These are phyloP conservation scores for Chalciporus piperatus DNA, from an alignment of 768 basidiomycete genomes.

Conservation along the genomic window DNA sequence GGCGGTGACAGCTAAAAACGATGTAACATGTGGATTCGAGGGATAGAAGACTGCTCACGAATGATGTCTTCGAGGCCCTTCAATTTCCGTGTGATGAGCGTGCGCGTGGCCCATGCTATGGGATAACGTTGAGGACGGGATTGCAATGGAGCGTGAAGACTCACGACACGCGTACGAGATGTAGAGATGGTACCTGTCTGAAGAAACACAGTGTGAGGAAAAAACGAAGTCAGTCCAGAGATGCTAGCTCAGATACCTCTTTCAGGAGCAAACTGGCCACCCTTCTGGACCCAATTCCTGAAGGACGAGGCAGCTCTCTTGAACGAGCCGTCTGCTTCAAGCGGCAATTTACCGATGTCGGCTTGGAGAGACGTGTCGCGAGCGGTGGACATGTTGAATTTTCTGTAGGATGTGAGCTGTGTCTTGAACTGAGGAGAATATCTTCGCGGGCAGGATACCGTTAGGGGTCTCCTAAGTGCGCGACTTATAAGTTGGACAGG, in stretches of 20 bases:
- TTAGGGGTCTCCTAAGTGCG: constrained; percentile 8
- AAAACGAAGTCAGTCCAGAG: too few species aligned
- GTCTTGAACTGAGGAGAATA: background rate
- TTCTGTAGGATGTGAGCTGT: background rate
- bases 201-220: background rate
- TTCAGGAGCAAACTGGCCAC: constrained; percentile 69
- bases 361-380: constrained; percentile 37
- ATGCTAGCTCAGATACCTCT: constrained; percentile 48
- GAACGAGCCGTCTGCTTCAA: constrained; percentile 64
- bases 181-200: constrained; percentile 90
- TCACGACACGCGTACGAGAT: constrained; percentile 84
- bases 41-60: constrained; percentile 43
- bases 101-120: constrained; percentile 89
- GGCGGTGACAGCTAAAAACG: constrained; percentile 59
- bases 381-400: constrained; percentile 27
- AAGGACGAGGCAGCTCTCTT: constrained; percentile 53
- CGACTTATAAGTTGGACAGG: constrained; percentile 8
- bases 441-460: background rate
- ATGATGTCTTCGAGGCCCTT: constrained; percentile 89
- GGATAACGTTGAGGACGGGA: background rate
- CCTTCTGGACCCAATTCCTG: constrained; percentile 53
- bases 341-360: constrained; percentile 55
- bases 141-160: constrained; percentile 15
- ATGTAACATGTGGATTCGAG: background rate
- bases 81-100: constrained; percentile 84